Evolutionary conservation across 83 land plant genomes (phyloP).

Genomic region (Thuja plicata): DNA sequence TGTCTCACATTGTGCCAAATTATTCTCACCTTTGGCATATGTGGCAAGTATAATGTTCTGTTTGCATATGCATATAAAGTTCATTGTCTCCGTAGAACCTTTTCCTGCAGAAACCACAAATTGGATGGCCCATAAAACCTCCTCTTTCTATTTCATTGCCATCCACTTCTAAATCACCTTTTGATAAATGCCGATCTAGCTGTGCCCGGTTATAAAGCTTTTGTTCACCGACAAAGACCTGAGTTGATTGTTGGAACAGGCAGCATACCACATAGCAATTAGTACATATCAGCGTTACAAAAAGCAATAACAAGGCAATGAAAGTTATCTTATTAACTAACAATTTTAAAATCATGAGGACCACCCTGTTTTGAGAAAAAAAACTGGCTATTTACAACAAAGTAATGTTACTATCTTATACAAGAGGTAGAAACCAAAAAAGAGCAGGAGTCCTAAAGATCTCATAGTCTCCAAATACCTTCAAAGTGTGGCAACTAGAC

Average conservation of each 20-base stretch:
- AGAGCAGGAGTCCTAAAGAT: not conserved
- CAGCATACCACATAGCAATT: not conserved
- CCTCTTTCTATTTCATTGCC: slow-evolving; percentile 91
- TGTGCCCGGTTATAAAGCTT: slow-evolving; percentile 86
- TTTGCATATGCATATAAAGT: slow-evolving; percentile 93
- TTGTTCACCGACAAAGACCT: slow-evolving; percentile 96
- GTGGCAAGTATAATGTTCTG: slow-evolving; percentile 96
- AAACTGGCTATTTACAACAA: not conserved
- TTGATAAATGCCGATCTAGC: slow-evolving; percentile 70
- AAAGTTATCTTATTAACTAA: not conserved
- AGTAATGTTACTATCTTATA: not conserved
- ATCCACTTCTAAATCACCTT: slow-evolving; percentile 93
- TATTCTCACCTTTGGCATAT: slow-evolving; percentile 86
- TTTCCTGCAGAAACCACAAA: slow-evolving; percentile 85
- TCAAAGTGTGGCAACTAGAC: not conserved
- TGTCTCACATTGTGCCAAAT: not conserved
- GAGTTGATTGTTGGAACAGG: not conserved
- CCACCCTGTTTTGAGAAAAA: not conserved
- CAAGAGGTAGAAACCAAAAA: not conserved
- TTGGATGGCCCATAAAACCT: slow-evolving; percentile 92
- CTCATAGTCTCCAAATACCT: not conserved
- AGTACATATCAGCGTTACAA: not conserved
- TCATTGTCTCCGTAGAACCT: slow-evolving; percentile 98
- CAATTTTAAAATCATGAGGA: not conserved
- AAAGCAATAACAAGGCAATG: not conserved